Conservation (phyloP, 202 grass and related monocot species). For the Schoenoplectus tabernaemontani region DNA sequence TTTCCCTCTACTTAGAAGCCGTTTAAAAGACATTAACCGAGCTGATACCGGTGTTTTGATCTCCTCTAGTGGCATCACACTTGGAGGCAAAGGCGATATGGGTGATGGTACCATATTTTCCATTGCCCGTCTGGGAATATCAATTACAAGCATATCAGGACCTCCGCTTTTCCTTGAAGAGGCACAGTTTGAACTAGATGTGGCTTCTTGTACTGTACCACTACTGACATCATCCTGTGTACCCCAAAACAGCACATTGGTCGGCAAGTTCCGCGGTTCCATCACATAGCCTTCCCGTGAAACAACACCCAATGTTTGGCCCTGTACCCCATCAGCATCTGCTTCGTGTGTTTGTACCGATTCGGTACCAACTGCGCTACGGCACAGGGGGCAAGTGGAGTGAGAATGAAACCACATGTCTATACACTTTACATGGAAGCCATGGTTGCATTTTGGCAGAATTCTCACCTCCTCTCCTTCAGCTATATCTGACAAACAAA, state of each 20-base stretch:
- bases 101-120: conserved; percentile 26
- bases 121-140: conserved; percentile 37
- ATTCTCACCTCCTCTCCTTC: conserved; percentile 61
- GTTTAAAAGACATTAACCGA: conserved; percentile 45
- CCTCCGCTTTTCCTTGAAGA: conserved; percentile 27
- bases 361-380: conserved; percentile 35
- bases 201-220: conserved; percentile 6
- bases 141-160: conserved; percentile 46
- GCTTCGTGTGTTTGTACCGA: conserved; percentile 29
- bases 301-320: not conserved
- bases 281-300: not conserved
- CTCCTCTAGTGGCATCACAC: conserved; percentile 42
- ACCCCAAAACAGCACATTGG: conserved; percentile 79
- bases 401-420: conserved; percentile 95
- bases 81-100: conserved; percentile 42
- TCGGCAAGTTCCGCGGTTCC: conserved; percentile 38
- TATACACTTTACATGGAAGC: conserved; percentile 76
- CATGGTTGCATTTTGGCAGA: conserved; percentile 69
- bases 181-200: conserved; percentile 6
- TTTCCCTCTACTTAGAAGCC: conserved; percentile 62
- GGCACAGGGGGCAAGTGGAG: conserved; percentile 81
- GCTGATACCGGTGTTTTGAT: conserved; percentile 55
- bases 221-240: conserved; percentile 44
- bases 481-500: conserved; percentile 63
- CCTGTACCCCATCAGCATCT: not conserved